Base-by-base conservation (phyloP, 805 yeast genomes). In the Peterozyma xylosa region DNA sequence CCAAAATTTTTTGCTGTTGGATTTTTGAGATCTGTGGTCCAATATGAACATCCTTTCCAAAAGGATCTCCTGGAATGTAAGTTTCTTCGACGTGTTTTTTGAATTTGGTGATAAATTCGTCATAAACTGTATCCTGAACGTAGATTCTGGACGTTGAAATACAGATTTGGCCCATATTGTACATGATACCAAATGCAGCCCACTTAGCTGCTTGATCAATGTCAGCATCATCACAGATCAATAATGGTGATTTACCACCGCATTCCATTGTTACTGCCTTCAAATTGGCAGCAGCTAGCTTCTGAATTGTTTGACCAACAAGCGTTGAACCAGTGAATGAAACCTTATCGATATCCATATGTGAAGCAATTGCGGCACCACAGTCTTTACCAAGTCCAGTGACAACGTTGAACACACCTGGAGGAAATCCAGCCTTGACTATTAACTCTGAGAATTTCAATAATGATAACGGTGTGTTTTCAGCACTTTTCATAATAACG, bases 301-400 rank as follows among this genome's bases (percentile, higher is more conserved):
- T 72, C 79, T 83, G 82, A 50, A 84, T 80, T 55, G 64, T 67
- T 60, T 78, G 78, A 62, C 93, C 93, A 45, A 83, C 73, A 42
- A 74, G 76, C 35, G 91, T 84, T 27, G 91, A 83, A 53, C 93
- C 93, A 41, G 93, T 84, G 67, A 84, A 84, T 3, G 90, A 87
- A 54, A 83, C 70, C 64, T 84, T 84, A 57, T 78, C 76, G 51
- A 84, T 74, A 51, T 67, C 74, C 49, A 78, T 80, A 62, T 84
- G 90, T 47, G 70, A 66, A 39, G 84, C 70, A 50, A 84, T 73
- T 38, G 82, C 78, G 45, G 74, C 71, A 62, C 93, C 93, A 49
- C 82, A 80, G 52, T 73, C 73, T 51, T 73, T 68, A 57, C 91
- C 93, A 45, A 75, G 75, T 45, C 91, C 91, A 51, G 86, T 77